Conservation (phyloP, 2,329 filamentous ascomycete genomes). For the Colletotrichum theobromicola region DNA sequence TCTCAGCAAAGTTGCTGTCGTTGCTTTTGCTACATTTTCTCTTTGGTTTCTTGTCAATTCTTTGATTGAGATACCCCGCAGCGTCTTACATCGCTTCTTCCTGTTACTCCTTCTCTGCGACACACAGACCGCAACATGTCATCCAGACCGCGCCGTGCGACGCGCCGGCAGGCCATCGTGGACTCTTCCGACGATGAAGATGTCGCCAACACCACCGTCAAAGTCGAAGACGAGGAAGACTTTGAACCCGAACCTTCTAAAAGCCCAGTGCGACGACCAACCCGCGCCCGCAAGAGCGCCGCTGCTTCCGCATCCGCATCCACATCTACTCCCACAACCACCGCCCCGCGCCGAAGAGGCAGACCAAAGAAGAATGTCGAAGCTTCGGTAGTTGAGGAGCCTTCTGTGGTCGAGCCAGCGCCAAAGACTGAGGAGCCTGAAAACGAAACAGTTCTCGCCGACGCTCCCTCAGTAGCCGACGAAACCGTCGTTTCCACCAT, state of each 20-base stretch:
- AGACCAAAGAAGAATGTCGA: conserved; percentile 48
- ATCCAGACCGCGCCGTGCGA: conserved; percentile 47
- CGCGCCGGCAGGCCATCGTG: conserved; percentile 75
- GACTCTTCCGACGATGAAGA: conserved; percentile 83
- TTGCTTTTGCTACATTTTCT: not conserved
- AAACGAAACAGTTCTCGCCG: not conserved
- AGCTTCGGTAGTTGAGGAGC: conserved; percentile 28
- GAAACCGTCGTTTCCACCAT: not conserved
- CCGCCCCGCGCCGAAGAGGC: conserved; percentile 36
- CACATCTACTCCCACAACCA: conserved; percentile 37
- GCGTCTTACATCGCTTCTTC: not conserved
- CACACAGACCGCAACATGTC: conserved; percentile 15
- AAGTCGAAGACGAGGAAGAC: conserved; percentile 72
- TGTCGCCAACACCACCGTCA: conserved; percentile 54
- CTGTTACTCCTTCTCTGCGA: not conserved
- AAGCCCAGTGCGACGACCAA: conserved; percentile 57
- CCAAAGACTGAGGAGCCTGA: not conserved
- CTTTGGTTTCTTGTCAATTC: not conserved
- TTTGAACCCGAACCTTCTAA: conserved; percentile 76
- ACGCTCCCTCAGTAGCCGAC: not conserved
- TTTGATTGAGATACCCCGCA: conserved; percentile 11
- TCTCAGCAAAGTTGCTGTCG: not conserved
- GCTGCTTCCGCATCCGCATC: conserved; percentile 51
- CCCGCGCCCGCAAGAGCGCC: conserved; percentile 45
- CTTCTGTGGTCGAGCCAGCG: not conserved